Evolutionary conservation across 2,329 filamentous ascomycete species (phyloP).

Genomic region (Hypoxylon sp.): DNA sequence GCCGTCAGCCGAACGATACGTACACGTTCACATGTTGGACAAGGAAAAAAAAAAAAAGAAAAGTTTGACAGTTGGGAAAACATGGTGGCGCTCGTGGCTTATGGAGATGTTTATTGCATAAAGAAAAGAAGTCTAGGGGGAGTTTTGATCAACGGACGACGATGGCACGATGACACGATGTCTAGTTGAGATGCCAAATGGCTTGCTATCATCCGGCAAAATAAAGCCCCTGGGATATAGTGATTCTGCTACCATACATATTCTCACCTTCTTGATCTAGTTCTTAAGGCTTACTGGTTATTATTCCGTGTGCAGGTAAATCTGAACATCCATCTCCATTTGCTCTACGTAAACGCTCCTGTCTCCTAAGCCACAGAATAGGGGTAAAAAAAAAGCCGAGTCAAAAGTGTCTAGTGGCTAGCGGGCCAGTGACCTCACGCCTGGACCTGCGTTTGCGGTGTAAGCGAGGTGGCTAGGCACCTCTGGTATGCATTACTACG

Average conservation of each 20-base stretch:
- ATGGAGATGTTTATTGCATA: slow-evolving; percentile 18
- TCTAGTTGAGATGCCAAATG: slow-evolving; percentile 4
- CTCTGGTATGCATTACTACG: no score
- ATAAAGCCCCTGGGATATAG: neutral
- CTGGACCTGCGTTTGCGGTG: neutral
- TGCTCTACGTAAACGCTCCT: no score
- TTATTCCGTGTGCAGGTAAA: slow-evolving; percentile 7
- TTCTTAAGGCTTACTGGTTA: slow-evolving; percentile 2
- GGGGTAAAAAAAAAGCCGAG: slow-evolving; percentile 9
- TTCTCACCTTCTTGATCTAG: neutral
- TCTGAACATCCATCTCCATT: neutral
- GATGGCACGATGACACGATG: slow-evolving; percentile 6
- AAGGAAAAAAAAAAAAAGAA: no score
- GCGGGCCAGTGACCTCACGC: neutral
- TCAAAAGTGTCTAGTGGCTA: neutral
- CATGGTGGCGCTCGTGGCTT: neutral
- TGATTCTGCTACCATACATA: neutral
- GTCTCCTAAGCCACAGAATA: slow-evolving; percentile 4
- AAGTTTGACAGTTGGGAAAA: slow-evolving; percentile 10
- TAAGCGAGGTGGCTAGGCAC: slow-evolving; percentile 16
- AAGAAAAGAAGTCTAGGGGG: slow-evolving; percentile 1
- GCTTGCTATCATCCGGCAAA: neutral
- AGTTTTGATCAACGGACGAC: slow-evolving; percentile 1
- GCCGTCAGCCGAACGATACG: slow-evolving; percentile 14
- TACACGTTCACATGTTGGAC: no score